Evolutionary conservation across 2,329 filamentous ascomycete species (phyloP), one percentile per base, ranked within the genome.

Genomic region (Corynespora cassiicola): DNA sequence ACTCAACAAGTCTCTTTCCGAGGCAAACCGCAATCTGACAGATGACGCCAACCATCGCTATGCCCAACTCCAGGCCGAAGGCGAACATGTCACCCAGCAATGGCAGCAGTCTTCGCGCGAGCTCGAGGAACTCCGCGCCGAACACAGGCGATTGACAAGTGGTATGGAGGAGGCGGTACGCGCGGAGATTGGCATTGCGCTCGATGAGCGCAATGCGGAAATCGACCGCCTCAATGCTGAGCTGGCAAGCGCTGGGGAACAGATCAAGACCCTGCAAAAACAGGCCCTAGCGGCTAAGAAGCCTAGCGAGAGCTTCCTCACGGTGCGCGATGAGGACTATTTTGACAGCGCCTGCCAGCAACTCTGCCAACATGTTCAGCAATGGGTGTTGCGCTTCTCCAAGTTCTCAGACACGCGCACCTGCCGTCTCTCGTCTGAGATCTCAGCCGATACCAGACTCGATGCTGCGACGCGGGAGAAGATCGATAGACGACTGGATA

Each of bases 341-440:
- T 97, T 99, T 63, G 90, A 96, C 61, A 84, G 84, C 58, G 88
- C 91, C 26, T 99, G 94, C 66, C 90, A 96, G 68, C 87, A 95
- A 69, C 83, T 99, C 28, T 99, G 90, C 71, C 88, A 92, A 55
- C 91, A 96, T 65, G 90, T 96, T 26, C 91, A 96, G 68, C 90
- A 96, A 72, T 99, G 94, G 94, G 90, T 99, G 33, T 75, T 96
- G 54, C 88, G 94, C 61, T 99, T 99, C 76, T 96, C 91, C 56
- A 97, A 97, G 68, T 94, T 95, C 71, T 97, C 91, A 31, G 92
- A 97, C 70, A 89, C 90, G 74, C 86, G 88, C 55, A 81, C 88
- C 41, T 96, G 90, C 67, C 88, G 90, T 40, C 73, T 89, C 26
- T 91, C 90, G 8, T 84, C 78, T 45, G 88, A 96, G 64, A 83